Percentiles rank a stretch among this genome's conserved stretches.
Conservation (phyloP, 192 early-diverging fungal genomes). For the Backusella parvicylindrica region DNA sequence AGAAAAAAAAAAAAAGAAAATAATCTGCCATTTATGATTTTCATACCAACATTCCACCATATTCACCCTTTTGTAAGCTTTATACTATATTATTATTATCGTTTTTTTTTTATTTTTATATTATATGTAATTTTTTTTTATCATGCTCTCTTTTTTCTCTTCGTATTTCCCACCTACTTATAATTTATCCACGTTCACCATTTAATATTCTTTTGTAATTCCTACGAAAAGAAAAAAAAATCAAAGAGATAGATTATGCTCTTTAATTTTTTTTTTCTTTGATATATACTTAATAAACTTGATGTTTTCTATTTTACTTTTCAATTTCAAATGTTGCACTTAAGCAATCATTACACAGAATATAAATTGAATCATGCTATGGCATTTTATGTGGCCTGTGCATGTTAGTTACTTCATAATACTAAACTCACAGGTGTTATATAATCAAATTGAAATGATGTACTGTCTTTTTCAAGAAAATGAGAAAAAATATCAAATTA, state of each 20-base stretch:
- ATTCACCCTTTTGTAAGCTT: not conserved
- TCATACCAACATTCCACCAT: not conserved
- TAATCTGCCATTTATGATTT: not conserved
- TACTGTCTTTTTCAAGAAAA: too few species aligned
- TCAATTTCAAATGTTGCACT: not conserved
- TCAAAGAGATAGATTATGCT: not conserved
- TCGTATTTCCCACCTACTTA: not conserved
- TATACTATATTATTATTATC: not conserved
- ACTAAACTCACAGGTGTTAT: not conserved
- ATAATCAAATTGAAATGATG: not conserved
- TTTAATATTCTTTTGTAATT: not conserved
- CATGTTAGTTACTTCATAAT: not conserved
- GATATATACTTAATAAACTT: not conserved
- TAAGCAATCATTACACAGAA: not conserved
- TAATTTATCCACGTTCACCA: not conserved
- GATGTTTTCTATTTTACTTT: not conserved
- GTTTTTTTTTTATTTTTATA: not conserved
- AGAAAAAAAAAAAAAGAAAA: not conserved
- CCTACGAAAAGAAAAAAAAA: not conserved
- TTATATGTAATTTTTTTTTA: not conserved
- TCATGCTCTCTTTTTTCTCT: slow-evolving; percentile 2
- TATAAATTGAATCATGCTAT: not conserved
- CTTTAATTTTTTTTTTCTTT: not conserved
- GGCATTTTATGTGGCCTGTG: not conserved
- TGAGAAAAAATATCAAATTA: too few species aligned